Base-by-base conservation (phyloP, 345 rosid species). In the Brassica nigra region DNA sequence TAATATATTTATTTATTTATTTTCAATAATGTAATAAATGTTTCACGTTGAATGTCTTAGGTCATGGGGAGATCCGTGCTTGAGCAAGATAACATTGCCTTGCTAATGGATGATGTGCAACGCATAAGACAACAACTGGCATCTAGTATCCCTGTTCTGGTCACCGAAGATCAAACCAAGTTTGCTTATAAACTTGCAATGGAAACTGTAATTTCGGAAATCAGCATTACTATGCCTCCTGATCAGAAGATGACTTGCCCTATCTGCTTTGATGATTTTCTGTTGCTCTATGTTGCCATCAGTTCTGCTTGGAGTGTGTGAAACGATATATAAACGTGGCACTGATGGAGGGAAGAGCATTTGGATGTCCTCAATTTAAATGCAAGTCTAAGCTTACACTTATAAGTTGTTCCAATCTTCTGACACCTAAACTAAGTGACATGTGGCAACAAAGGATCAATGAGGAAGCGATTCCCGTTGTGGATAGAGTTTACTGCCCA, bases 291-390 rank as follows among this genome's bases (percentile, higher is more conserved):
- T 92, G 96, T 74, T 12, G 70, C 61, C 95, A 91, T 29, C 75
- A 86, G 12, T 93, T 81, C 30, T 93, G 97, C 76, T 65, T 76
- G 58, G 76, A 91, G 62, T 91, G 97, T 68, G 76, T 91, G 86
- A 87, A 80, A 71, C 86, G 79, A 79, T 92, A 89, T 31, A 85
- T 90, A 16, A 86, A 55, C 28, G 28, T 55, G 86, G 85, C 76
- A 74, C 67, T 91, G 74, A 87, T 85, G 16, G 82, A 87, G 54
- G 90, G 88, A 39, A 70, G 74, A 62, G 68, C 75, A 70, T 82
- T 87, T 8, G 84, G 71, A 44, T 90, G 63, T 27, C 31, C 63
- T 23, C 31, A 10, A 23, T 11, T 6, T 27, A 5, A 20, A 23
- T 59, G 63, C 31, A 6, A 23, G 31, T 59, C 63, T 59, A 59